Conservation (phyloP, 352 stramenopile species). For the Pythium volutum region DNA sequence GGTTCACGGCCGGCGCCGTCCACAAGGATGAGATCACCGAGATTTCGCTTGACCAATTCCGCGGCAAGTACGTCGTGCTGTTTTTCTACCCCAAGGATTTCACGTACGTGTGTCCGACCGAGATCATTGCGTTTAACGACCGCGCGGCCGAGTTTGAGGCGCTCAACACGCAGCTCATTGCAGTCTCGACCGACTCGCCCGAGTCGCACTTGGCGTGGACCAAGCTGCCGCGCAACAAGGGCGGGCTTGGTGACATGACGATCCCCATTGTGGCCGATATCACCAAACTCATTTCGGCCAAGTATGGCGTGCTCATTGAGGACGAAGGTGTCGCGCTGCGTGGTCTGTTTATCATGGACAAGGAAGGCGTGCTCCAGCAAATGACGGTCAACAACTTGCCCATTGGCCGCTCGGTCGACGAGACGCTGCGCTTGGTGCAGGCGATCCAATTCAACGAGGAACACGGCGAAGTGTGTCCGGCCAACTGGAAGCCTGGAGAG, state of each 20-base stretch:
- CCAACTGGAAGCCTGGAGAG: conserved; percentile 91
- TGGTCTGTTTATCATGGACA: conserved; percentile 93
- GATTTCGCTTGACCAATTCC: conserved; percentile 78
- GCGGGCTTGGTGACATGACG: conserved; percentile 90
- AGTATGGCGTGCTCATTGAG: conserved; percentile 90
- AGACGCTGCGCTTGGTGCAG: conserved; percentile 90
- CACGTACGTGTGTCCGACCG: conserved; percentile 88
- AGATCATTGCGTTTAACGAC: conserved; percentile 92
- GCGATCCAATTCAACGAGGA: conserved; percentile 92
- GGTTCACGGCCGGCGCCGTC: conserved; percentile 74
- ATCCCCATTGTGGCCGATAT: conserved; percentile 93
- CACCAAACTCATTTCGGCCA: conserved; percentile 89
- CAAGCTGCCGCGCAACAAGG: conserved; percentile 84
- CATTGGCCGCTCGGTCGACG: conserved; percentile 90
- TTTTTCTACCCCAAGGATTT: conserved; percentile 94
- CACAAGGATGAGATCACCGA: conserved; percentile 83
- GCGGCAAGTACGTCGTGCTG: conserved; percentile 87
- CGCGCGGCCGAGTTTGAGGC: conserved; percentile 75
- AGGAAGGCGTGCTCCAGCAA: conserved; percentile 81
- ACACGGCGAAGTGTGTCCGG: conserved; percentile 91
- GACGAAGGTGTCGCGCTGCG: conserved; percentile 83
- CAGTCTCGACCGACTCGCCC: conserved; percentile 87
- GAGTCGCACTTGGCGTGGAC: conserved; percentile 91
- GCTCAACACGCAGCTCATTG: conserved; percentile 88
- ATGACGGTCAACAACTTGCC: conserved; percentile 92